A percentile compares a stretch with the other conserved stretches of the same genome.
These are phyloP conservation scores for Polyplosphaeria fusca DNA, from an alignment of 495 filamentous ascomycete species.

Conservation along the genomic window DNA sequence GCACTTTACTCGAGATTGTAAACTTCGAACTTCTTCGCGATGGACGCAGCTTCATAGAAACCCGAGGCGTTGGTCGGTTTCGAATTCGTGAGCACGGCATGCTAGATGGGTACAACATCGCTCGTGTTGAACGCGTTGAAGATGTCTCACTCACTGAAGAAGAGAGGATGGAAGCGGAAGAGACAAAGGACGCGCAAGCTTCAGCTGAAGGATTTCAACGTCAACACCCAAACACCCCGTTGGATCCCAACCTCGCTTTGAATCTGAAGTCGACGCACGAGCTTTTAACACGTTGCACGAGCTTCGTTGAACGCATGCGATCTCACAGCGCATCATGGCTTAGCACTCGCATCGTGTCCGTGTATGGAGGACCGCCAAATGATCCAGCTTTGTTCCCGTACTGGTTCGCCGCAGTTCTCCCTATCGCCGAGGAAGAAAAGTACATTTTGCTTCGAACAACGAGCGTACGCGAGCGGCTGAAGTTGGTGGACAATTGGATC, in stretches of 20 bases:
- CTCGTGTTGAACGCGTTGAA: slow-evolving; percentile 67
- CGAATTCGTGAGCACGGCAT: slow-evolving; percentile 59
- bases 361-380: slow-evolving; percentile 72
- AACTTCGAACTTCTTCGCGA: slow-evolving; percentile 70
- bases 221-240: slow-evolving; percentile 8
- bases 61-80: slow-evolving; percentile 72
- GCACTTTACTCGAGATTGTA: slow-evolving; percentile 72
- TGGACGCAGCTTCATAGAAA: slow-evolving; percentile 76
- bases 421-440: slow-evolving; percentile 72
- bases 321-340: slow-evolving; percentile 69
- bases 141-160: slow-evolving; percentile 80
- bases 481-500: slow-evolving; percentile 75
- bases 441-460: slow-evolving; percentile 67
- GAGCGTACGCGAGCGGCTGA: slow-evolving; percentile 75
- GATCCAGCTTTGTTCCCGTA: slow-evolving; percentile 79
- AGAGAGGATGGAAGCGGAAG: slow-evolving; percentile 65
- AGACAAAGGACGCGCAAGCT: slow-evolving; percentile 45
- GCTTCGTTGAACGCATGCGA: slow-evolving; percentile 66
- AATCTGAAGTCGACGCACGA: slow-evolving; percentile 66
- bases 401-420: slow-evolving; percentile 84
- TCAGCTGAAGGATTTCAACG: neutral
- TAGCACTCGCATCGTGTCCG: slow-evolving; percentile 60
- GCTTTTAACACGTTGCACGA: slow-evolving; percentile 59
- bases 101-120: slow-evolving; percentile 75
- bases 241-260: slow-evolving; percentile 45